A percentile compares a stretch with the other conserved stretches of the same genome.
phyloP scores from a whole-genome alignment of 2,329 filamentous ascomycete genomes.

The Trichoderma sp. region DNA sequence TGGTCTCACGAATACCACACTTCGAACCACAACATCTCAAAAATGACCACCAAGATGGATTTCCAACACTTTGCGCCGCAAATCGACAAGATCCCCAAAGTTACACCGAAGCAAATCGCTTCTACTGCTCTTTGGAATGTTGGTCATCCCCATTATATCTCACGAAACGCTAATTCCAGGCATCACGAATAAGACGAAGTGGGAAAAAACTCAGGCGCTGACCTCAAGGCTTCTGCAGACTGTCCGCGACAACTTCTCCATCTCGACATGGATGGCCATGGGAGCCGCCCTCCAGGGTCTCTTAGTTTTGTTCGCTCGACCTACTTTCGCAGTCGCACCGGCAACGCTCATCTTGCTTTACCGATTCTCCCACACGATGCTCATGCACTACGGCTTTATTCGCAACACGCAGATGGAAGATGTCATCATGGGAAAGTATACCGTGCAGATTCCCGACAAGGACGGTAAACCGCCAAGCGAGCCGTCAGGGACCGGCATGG shows the following conservation, averaged over 20 bases:
- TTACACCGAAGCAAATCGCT: background rate
- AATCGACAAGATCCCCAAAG: background rate
- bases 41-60: background rate
- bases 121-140: conserved; percentile 9
- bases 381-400: conserved; percentile 4
- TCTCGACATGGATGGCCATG: conserved; percentile 16
- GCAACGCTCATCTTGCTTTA: background rate
- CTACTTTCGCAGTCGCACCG: conserved; percentile 4
- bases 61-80: conserved; percentile 6
- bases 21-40: background rate
- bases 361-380: conserved; percentile 2
- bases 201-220: background rate
- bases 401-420: conserved; percentile 15
- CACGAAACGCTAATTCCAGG: background rate
- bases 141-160: background rate
- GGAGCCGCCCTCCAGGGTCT: conserved; percentile 8
- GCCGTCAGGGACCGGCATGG: background rate
- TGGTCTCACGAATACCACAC: background rate
- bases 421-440: conserved; percentile 9
- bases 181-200: background rate
- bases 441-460: background rate
- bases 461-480: conserved; percentile 5
- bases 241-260: conserved; percentile 12
- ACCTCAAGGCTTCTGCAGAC: background rate
- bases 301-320: background rate